Percentiles rank a stretch among this genome's conserved stretches.
phyloP scores from a whole-genome alignment of 192 early-diverging fungal genomes.

The Hyaloraphidium curvatum region DNA sequence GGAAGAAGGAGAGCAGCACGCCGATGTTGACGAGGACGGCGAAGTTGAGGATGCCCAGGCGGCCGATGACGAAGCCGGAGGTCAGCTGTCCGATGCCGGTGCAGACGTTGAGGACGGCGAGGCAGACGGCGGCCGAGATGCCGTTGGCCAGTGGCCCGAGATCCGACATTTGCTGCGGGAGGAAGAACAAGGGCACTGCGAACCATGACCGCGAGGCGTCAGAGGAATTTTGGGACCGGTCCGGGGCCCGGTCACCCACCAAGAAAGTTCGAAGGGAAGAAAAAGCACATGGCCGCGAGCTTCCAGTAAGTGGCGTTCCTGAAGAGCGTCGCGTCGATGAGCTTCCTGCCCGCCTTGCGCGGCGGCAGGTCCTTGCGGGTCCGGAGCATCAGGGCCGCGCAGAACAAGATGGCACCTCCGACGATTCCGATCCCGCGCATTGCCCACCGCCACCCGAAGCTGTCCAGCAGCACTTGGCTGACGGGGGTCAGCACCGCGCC shows the following conservation, averaged over 20 bases:
- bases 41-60: not conserved
- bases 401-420: not conserved
- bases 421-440: not conserved
- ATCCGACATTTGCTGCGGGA: not conserved
- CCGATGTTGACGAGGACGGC: too few species aligned
- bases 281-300: not conserved
- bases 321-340: not conserved
- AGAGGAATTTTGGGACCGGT: too few species aligned
- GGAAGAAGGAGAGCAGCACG: too few species aligned
- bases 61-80: not conserved
- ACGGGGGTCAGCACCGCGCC: not conserved
- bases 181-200: not conserved
- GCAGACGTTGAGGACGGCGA: not conserved
- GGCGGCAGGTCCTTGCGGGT: not conserved
- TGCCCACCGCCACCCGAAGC: not conserved
- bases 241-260: too few species aligned
- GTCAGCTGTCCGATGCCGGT: not conserved
- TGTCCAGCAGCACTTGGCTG: not conserved
- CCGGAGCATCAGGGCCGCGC: not conserved
- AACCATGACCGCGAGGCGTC: too few species aligned
- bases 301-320: not conserved
- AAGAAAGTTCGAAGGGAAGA: too few species aligned
- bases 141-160: not conserved
- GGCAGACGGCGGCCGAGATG: not conserved
- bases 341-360: not conserved